Evolutionary conservation across 345 rosid species (phyloP), one percentile per base, ranked within the genome.

Genomic region (Anastatica hierochuntica): DNA sequence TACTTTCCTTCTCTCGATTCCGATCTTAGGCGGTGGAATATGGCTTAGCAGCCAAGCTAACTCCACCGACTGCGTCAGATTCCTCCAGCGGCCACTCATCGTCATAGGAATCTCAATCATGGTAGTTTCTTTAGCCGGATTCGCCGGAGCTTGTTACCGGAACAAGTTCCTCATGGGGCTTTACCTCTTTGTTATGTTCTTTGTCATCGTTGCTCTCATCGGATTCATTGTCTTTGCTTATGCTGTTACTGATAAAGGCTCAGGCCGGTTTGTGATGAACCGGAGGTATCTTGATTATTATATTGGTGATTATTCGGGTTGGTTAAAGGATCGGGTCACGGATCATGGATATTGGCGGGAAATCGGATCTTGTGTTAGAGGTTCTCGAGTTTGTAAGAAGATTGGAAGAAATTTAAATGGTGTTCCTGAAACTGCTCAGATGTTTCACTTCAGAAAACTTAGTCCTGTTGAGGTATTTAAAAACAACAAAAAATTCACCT

Each of bases 11-110:
- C 75, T 92, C 12, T 83, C 98, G 1, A 71, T 92, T 49, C 94
- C 94, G 0, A 88, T 92, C 76, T 63, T 83, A 31, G 95, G 95
- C n/a, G 95, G 90, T 14, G 99, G 99, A 9, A 92, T 92, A 74
- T 92, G 99, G 99, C 80, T 92, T 2, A 80, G 94, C 83, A 81
- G 67, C 72, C 63, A 83, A 55, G 97, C 99, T 71, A 83, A 72
- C 88, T 75, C 70, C 74, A 81, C 99, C 3, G 95, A 92, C 65
- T 92, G 99, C 63, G 56, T 92, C 17, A 65, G 76, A n/a, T 92
- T 88, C 70, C 69, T 92, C 5, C 97, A 92, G 76, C 85, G 97
- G 95, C 97, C 99, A 5, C 60, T 92, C 48, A 88, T 88, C 58
- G 36, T 80, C 15, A 92, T 88, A 33, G 99, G 97, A 0, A 73